Evolutionary conservation across 306 rosid species (phyloP).

Genomic region (Citrullus colocynthis): DNA sequence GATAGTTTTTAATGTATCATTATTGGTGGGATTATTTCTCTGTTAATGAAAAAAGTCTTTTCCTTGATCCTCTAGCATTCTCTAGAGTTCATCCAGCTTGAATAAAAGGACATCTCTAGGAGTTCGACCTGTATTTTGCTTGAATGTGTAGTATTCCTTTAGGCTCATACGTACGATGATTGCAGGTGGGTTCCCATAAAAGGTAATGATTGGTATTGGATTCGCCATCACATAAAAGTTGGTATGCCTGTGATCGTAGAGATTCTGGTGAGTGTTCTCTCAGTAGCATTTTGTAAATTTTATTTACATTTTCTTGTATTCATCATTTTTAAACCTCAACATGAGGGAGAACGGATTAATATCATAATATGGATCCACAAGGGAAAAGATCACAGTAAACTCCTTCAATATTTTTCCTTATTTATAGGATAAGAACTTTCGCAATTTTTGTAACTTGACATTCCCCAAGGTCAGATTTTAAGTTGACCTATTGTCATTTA

Average conservation of each 20-base stretch:
- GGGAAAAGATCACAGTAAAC: background rate
- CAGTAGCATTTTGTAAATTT: background rate
- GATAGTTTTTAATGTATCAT: background rate
- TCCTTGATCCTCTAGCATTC: background rate
- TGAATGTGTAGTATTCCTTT: constrained; percentile 4
- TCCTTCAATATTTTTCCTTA: background rate
- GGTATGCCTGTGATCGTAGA: constrained; percentile 84
- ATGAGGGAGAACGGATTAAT: background rate
- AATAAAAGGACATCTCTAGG: background rate
- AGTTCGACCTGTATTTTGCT: background rate
- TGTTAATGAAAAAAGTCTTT: background rate
- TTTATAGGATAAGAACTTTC: background rate
- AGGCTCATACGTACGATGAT: constrained; percentile 17
- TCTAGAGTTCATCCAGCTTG: background rate
- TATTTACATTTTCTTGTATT: background rate
- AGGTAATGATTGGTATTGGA: constrained; percentile 93
- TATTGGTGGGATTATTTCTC: background rate
- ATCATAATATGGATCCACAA: background rate
- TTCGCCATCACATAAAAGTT: constrained; percentile 92
- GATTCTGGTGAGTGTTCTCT: constrained; percentile 52
- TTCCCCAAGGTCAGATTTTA: background rate
- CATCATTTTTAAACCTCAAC: background rate
- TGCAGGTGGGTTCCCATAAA: constrained; percentile 94
- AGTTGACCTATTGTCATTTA: background rate
- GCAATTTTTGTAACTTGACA: background rate